Percentiles rank a stretch among this genome's conserved stretches.
Conservation (phyloP, 768 basidiomycete species). For the Pleurotus citrinopileatus region DNA sequence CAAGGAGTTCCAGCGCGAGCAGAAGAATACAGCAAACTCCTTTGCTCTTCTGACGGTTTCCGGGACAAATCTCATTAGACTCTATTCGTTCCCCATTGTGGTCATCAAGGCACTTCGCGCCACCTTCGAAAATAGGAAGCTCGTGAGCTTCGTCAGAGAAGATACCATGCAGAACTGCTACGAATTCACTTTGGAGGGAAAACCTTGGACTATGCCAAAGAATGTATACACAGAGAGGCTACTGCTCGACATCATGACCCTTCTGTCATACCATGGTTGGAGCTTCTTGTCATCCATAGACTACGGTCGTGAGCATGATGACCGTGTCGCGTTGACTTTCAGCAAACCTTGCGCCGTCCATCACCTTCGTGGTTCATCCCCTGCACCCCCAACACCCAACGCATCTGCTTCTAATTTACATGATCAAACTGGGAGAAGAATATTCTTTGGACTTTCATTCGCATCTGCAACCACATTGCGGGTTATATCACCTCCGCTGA, state of each 20-base stretch:
- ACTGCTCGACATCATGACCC: conserved; percentile 60
- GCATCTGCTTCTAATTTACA: conserved; percentile 34
- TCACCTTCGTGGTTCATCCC: conserved; percentile 25
- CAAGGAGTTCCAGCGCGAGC: conserved; percentile 70
- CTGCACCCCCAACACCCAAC: conserved; percentile 36
- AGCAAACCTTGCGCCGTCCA: conserved; percentile 43
- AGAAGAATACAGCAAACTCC: conserved; percentile 44
- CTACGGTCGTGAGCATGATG: conserved; percentile 76
- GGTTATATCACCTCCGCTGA: conserved; percentile 74
- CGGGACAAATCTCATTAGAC: conserved; percentile 57
- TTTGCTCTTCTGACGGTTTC: conserved; percentile 74
- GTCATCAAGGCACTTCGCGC: conserved; percentile 53
- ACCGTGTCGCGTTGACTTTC: conserved; percentile 69
- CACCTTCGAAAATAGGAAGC: conserved; percentile 47
- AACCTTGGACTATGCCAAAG: conserved; percentile 74
- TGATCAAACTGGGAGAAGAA: conserved; percentile 32
- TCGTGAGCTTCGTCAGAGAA: conserved; percentile 48
- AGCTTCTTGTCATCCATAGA: conserved; percentile 66
- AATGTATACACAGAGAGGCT: conserved; percentile 64
- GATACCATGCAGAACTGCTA: conserved; percentile 54
- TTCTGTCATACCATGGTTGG: conserved; percentile 63
- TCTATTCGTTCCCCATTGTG: conserved; percentile 63
- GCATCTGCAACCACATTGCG: conserved; percentile 63
- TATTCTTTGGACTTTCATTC: conserved; percentile 74
- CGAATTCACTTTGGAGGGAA: conserved; percentile 66